phyloP scores from a whole-genome alignment of 768 basidiomycete genomes.

The Lactifluus hygrophoroides region DNA sequence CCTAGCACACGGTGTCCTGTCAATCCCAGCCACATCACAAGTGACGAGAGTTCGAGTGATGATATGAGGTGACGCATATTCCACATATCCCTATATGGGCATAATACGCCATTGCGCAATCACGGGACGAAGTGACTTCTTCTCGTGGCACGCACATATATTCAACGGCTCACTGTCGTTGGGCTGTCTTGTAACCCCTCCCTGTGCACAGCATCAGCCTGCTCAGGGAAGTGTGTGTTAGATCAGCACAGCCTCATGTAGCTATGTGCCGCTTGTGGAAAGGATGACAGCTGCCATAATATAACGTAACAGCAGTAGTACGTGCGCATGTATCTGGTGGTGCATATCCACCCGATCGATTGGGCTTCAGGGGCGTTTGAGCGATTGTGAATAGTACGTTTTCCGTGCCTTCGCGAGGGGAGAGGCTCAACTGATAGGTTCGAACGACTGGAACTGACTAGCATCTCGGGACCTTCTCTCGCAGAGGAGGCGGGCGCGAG shows the following conservation, averaged over 20 bases:
- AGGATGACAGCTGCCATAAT: too few species aligned
- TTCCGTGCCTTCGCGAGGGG: constrained; percentile 1
- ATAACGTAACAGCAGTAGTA: background rate
- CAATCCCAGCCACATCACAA: constrained; percentile 9
- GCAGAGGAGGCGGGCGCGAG: background rate
- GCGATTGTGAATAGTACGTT: background rate
- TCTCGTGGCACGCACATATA: constrained; percentile 8
- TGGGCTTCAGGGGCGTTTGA: constrained; percentile 9
- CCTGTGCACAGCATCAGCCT: constrained; percentile 11
- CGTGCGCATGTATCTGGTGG: background rate
- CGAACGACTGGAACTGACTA: constrained; percentile 9
- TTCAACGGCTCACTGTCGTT: background rate
- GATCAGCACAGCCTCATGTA: constrained; percentile 16
- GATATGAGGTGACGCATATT: background rate
- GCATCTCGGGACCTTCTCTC: constrained; percentile 6
- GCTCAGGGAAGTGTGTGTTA: background rate
- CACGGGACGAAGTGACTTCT: background rate
- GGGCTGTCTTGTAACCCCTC: constrained; percentile 6
- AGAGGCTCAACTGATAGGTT: constrained; percentile 17
- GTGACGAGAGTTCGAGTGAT: constrained; percentile 9
- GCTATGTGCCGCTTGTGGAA: background rate
- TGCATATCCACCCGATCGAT: constrained; percentile 13
- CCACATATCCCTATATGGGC: background rate
- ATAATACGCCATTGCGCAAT: background rate
- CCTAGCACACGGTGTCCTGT: constrained; percentile 13